These are phyloP conservation scores for Moniliophthora roreri DNA, from an alignment of 1,284 basidiomycete species.

Conservation along the genomic window DNA sequence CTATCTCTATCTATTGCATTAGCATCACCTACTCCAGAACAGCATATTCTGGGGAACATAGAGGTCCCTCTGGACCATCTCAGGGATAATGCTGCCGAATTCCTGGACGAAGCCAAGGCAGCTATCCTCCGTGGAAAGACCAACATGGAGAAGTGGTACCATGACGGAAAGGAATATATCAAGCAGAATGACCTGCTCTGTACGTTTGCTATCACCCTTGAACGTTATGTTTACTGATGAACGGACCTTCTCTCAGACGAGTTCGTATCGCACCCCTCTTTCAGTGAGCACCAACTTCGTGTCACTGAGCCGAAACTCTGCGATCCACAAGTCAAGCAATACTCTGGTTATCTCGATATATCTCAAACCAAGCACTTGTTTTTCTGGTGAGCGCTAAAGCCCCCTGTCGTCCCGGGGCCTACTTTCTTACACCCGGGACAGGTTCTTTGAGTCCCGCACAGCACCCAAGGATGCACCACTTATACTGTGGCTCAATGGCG, in stretches of 20 bases:
- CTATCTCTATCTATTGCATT: constrained; percentile 19
- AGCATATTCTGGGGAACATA: constrained; percentile 11
- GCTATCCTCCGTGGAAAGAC: constrained; percentile 44
- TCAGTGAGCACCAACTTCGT: constrained; percentile 70
- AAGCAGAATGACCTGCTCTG: constrained; percentile 63
- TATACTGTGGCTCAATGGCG: constrained; percentile 89
- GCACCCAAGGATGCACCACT: constrained; percentile 78
- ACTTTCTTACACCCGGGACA: constrained; percentile 22
- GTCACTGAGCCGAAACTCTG: constrained; percentile 77
- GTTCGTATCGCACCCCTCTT: constrained; percentile 70
- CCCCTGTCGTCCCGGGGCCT: neutral
- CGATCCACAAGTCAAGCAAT: constrained; percentile 81
- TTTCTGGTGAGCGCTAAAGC: constrained; percentile 66
- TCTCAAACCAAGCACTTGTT: constrained; percentile 84
- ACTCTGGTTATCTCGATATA: constrained; percentile 90
- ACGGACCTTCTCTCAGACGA: constrained; percentile 51
- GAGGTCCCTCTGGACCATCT: neutral
- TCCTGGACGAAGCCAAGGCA: constrained; percentile 40
- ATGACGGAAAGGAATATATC: constrained; percentile 63
- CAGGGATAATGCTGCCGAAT: constrained; percentile 25
- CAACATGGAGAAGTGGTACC: constrained; percentile 51
- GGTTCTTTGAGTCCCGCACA: constrained; percentile 84
- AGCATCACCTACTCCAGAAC: constrained; percentile 20
- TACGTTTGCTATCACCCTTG: constrained; percentile 32
- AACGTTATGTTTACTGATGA: constrained; percentile 4